phyloP scores from a whole-genome alignment of 805 yeast genomes.

The Scheffersomyces coipomensis region DNA sequence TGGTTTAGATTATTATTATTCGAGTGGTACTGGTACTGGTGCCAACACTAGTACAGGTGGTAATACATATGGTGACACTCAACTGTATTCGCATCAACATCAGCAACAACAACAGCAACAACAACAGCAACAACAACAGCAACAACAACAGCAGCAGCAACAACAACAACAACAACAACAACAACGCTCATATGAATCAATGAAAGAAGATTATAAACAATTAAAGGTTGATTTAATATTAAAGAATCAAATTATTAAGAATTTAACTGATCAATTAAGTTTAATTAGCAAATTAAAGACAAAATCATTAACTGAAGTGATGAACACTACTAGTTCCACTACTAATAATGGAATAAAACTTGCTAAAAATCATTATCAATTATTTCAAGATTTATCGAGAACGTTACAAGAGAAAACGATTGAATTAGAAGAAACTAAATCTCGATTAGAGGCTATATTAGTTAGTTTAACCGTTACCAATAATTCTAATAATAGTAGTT shows the following conservation, averaged over 20 bases:
- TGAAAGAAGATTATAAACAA: slow-evolving; percentile 26
- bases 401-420: slow-evolving; percentile 44
- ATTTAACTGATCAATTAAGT: slow-evolving; percentile 33
- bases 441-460: slow-evolving; percentile 59
- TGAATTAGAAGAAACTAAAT: slow-evolving; percentile 62
- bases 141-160: slow-evolving; percentile 4
- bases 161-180: slow-evolving; percentile 3
- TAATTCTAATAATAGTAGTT: slow-evolving; percentile 10
- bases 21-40: not conserved
- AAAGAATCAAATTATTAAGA: slow-evolving; percentile 46
- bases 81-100: too few species aligned
- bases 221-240: slow-evolving; percentile 51
- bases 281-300: slow-evolving; percentile 14
- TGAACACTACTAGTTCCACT: slow-evolving; percentile 1
- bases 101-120: too few species aligned
- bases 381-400: slow-evolving; percentile 48
- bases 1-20: not conserved
- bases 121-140: not conserved
- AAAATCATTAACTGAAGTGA: slow-evolving; percentile 6
- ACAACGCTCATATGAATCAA: slow-evolving; percentile 5
- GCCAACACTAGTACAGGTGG: not conserved
- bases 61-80: not conserved
- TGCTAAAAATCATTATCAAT: slow-evolving; percentile 44
- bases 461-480: slow-evolving; percentile 24
- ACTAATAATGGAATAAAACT: slow-evolving; percentile 22